Conservation (phyloP, 495 filamentous ascomycete species). For the Delitschia confertaspora region DNA sequence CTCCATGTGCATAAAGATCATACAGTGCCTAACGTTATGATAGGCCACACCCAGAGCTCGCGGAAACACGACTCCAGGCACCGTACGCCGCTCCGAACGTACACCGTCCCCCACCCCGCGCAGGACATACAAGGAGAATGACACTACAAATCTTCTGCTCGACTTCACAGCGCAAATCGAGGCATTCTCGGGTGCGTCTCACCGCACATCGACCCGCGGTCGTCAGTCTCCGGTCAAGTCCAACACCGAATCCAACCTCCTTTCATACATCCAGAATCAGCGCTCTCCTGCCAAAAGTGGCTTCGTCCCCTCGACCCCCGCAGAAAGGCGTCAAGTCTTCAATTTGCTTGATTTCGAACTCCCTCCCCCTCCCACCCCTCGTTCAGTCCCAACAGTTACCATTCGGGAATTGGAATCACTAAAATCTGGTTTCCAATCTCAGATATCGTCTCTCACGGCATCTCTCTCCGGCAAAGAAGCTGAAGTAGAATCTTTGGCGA, state of each 20-base stretch:
- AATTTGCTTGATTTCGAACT: conserved; percentile 91
- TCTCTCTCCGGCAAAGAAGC: conserved; percentile 85
- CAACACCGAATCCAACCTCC: conserved; percentile 38
- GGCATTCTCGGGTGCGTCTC: conserved; percentile 37
- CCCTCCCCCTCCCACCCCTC: conserved; percentile 77
- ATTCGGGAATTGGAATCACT: conserved; percentile 85
- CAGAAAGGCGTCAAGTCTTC: conserved; percentile 39
- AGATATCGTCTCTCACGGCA: conserved; percentile 83
- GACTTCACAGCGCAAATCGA: conserved; percentile 81
- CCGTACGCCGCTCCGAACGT: conserved; percentile 33
- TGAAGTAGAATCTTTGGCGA: conserved; percentile 74
- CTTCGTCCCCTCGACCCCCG: conserved; percentile 39
- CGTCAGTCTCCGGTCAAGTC: conserved; percentile 40
- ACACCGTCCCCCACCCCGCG: conserved; percentile 56
- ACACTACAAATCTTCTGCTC: conserved; percentile 65
- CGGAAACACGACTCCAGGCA: conserved; percentile 32
- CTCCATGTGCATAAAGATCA: neutral
- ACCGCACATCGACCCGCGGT: conserved; percentile 34
- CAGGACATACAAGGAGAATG: conserved; percentile 38
- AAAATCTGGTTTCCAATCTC: conserved; percentile 78
- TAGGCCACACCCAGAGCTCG: conserved; percentile 31
- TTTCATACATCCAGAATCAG: conserved; percentile 38
- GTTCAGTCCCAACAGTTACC: conserved; percentile 82
- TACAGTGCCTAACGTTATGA: conserved; percentile 2
- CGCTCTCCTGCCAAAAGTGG: conserved; percentile 34